Evolutionary conservation across 805 yeast genomes (phyloP).

Genomic region (Candida gorgasii): DNA sequence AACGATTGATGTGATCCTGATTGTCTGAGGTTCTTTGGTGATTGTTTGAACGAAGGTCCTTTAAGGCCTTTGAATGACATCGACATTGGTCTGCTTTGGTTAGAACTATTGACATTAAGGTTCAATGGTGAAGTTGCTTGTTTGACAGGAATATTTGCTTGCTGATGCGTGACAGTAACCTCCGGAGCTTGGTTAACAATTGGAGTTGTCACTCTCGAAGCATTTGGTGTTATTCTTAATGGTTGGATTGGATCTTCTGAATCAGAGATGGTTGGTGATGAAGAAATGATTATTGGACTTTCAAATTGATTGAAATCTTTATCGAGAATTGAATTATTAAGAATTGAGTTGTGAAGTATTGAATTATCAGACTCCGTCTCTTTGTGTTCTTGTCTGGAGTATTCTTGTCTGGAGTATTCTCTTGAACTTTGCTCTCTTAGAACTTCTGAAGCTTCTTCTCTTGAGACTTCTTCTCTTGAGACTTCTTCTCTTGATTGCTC

Average conservation of each 20-base stretch:
- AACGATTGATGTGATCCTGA: constrained; percentile 44
- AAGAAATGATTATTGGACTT: constrained; percentile 15
- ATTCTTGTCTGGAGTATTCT: neutral
- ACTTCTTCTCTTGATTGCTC: neutral
- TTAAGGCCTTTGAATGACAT: constrained; percentile 64
- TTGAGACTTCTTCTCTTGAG: no score
- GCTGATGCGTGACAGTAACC: constrained; percentile 16
- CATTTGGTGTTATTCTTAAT: constrained; percentile 3
- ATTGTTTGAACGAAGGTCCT: constrained; percentile 53
- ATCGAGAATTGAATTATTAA: constrained; percentile 2
- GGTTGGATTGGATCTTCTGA: constrained; percentile 16
- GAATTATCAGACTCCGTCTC: constrained; percentile 1
- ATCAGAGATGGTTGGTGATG: constrained; percentile 16
- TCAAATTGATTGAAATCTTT: neutral
- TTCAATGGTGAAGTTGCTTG: constrained; percentile 4
- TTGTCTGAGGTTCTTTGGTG: constrained; percentile 27
- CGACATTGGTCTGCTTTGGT: constrained; percentile 38
- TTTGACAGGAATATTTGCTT: constrained; percentile 8
- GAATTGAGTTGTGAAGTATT: neutral
- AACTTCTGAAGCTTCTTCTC: no score
- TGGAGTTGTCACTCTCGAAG: neutral
- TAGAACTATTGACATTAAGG: constrained; percentile 7
- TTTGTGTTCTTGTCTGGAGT: neutral
- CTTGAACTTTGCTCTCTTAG: neutral
- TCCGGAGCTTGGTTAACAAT: constrained; percentile 8